Percentiles rank a stretch among this genome's conserved stretches.
phyloP scores from a whole-genome alignment of 768 basidiomycete species.

The Pulveroboletus sp. region DNA sequence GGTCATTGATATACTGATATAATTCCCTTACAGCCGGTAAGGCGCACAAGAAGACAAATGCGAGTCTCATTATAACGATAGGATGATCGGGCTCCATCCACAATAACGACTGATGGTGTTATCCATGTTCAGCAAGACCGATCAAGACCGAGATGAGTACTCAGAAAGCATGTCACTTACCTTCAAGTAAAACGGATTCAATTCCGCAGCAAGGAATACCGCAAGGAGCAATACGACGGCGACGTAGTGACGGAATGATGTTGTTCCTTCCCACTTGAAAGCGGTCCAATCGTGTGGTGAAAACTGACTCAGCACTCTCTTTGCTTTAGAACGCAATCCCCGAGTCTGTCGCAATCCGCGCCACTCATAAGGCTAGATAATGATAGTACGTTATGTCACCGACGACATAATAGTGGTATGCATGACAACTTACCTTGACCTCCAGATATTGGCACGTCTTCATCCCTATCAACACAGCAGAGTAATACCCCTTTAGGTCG shows the following conservation, averaged over 20 bases:
- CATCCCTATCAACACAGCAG: conserved; percentile 52
- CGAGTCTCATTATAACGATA: conserved; percentile 67
- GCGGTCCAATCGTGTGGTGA: conserved; percentile 85
- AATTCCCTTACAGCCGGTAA: conserved; percentile 81
- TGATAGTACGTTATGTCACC: neutral
- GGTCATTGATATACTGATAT: conserved; percentile 79
- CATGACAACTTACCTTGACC: conserved; percentile 58
- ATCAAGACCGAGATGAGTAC: conserved; percentile 15
- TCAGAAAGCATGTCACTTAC: conserved; percentile 34
- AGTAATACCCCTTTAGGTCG: conserved; percentile 12
- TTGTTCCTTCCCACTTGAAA: conserved; percentile 82
- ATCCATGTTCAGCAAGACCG: conserved; percentile 33
- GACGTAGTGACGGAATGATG: conserved; percentile 70
- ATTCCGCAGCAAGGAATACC: conserved; percentile 78
- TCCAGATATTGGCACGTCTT: conserved; percentile 83
- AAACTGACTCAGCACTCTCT: conserved; percentile 76
- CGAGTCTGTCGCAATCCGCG: conserved; percentile 75
- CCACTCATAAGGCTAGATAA: conserved; percentile 73
- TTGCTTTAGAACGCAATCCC: conserved; percentile 75
- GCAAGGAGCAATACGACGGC: conserved; percentile 72
- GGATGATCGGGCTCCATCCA: conserved; percentile 94
- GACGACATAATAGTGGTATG: neutral
- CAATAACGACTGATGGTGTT: conserved; percentile 40
- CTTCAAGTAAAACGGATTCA: conserved; percentile 88
- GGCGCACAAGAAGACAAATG: conserved; percentile 80